phyloP scores from a whole-genome alignment of 805 yeast species.

The Kodamaea kaohsiungensis region DNA sequence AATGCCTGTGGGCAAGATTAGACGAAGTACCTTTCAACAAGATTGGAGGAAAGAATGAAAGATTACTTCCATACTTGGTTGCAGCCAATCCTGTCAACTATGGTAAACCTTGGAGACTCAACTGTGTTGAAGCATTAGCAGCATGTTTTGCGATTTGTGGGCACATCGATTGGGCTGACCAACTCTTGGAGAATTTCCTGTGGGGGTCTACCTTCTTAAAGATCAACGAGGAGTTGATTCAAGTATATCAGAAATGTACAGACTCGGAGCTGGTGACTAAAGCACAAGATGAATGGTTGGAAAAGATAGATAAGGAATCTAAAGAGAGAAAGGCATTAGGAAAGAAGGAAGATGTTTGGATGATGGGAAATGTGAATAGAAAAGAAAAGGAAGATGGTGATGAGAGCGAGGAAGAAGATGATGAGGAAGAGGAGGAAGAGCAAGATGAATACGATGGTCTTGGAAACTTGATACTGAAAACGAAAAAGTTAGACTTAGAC shows the following conservation, averaged over 20 bases:
- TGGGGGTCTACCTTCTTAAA: conserved; percentile 92
- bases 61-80: conserved; percentile 86
- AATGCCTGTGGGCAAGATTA: conserved; percentile 97
- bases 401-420: conserved; percentile 17
- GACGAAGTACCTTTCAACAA: conserved; percentile 94
- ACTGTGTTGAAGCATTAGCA: conserved; percentile 97
- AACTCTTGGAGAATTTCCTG: conserved; percentile 73
- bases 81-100: conserved; percentile 98
- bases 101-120: conserved; percentile 92
- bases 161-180: conserved; percentile 82
- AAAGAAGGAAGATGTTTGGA: conserved; percentile 66
- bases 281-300: conserved; percentile 79
- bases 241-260: conserved; percentile 74
- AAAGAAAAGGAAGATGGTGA: conserved; percentile 18
- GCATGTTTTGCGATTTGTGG: conserved; percentile 97
- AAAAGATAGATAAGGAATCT: conserved; percentile 63
- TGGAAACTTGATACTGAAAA: conserved; percentile 15
- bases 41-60: conserved; percentile 87
- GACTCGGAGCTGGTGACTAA: conserved; percentile 70
- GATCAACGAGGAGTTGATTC: conserved; percentile 76
- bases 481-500: neutral
- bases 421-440: conserved; percentile 6
- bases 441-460: conserved; percentile 11
- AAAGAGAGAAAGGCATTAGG: conserved; percentile 58
- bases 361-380: conserved; percentile 75